phyloP scores from a whole-genome alignment of 352 stramenopile species.

The Globisporangium orthogonon region DNA sequence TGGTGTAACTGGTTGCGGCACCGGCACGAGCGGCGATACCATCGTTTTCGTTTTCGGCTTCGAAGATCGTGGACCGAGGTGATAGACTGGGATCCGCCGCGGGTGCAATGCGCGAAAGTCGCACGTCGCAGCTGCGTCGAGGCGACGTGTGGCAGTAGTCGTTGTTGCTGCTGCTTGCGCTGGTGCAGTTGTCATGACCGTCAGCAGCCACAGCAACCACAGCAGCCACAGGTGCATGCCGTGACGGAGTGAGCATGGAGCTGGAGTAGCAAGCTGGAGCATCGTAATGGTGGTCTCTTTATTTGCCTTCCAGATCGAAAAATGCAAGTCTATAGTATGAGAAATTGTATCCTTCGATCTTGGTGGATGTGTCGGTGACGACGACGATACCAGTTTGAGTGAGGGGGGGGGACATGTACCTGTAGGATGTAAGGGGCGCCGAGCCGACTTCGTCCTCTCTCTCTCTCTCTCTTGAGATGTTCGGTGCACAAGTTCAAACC shows the following conservation, averaged over 20 bases:
- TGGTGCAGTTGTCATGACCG: background rate
- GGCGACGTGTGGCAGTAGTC: no score
- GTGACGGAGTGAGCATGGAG: background rate
- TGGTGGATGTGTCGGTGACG: no score
- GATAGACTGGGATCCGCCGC: background rate
- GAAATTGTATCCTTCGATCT: no score
- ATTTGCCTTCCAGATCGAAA: no score
- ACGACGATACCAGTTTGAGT: no score
- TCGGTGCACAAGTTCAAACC: background rate
- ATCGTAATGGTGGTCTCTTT: no score
- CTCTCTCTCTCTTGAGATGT: background rate
- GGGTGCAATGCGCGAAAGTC: background rate
- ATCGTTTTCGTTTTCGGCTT: background rate
- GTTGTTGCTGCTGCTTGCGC: background rate
- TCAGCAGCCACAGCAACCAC: background rate
- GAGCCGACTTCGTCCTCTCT: background rate
- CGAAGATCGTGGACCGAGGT: background rate
- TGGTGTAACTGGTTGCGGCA: background rate
- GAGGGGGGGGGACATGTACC: no score
- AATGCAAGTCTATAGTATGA: background rate
- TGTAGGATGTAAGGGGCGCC: background rate
- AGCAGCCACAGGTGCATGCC: background rate
- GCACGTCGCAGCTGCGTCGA: background rate
- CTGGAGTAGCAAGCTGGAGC: background rate
- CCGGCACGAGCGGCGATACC: no score